Conservation (phyloP, 805 yeast genomes). For the Lachancea dasiensis region DNA sequence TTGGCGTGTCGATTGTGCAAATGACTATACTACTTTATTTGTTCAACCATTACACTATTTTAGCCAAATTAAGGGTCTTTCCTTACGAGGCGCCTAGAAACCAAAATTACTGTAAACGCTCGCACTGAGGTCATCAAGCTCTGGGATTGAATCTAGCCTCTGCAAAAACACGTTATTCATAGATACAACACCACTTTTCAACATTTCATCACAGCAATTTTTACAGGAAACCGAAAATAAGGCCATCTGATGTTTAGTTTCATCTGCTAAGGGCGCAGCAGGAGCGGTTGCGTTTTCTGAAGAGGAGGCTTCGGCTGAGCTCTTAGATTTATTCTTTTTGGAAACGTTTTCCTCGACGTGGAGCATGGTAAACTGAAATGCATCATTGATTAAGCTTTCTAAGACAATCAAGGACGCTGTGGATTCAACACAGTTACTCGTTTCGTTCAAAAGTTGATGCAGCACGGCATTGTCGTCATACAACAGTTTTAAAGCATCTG, state of each 20-base stretch:
- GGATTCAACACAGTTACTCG: conserved; percentile 37
- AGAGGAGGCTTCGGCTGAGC: background rate
- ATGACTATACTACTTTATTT: background rate
- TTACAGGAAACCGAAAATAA: conserved; percentile 27
- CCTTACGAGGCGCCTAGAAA: conserved; percentile 10
- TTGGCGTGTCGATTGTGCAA: background rate
- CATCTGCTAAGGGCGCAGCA: background rate
- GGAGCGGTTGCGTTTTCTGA: too few species aligned
- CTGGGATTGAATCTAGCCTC: conserved; percentile 31
- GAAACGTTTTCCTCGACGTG: conserved; percentile 18
- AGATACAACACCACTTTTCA: conserved; percentile 22
- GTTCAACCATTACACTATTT: background rate
- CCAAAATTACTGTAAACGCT: conserved; percentile 77
- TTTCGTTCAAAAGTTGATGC: conserved; percentile 39
- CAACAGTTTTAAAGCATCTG: conserved; percentile 33
- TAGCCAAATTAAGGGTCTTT: too few species aligned
- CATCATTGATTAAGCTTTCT: conserved; percentile 27
- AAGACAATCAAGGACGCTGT: conserved; percentile 24
- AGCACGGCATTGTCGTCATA: conserved; percentile 29
- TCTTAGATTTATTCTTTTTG: conserved; percentile 11
- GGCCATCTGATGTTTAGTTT: conserved; percentile 24
- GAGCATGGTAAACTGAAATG: conserved; percentile 26
- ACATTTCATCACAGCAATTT: conserved; percentile 25
- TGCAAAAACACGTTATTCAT: conserved; percentile 21
- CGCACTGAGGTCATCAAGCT: conserved; percentile 83